These are phyloP conservation scores for Endocladia muricata DNA, from an alignment of 31 red algal genomes.

Conservation along the genomic window DNA sequence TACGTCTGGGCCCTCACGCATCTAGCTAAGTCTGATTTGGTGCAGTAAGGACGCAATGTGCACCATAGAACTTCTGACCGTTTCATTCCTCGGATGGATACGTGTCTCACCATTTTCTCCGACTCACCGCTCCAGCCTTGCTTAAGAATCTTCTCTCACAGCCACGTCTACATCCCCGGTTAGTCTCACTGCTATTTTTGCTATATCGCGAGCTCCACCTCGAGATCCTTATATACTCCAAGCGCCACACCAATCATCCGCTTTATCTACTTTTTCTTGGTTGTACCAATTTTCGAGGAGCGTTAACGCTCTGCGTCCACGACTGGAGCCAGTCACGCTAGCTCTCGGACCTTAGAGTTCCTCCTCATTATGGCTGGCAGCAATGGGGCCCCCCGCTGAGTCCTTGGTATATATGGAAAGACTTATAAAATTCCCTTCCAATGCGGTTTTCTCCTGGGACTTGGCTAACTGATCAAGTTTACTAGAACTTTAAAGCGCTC, in stretches of 20 bases:
- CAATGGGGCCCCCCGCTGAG: not conserved
- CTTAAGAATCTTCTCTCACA: not conserved
- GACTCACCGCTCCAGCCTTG: not conserved
- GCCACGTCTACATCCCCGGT: not conserved
- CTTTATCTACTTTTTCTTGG: not conserved
- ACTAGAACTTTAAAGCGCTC: not conserved
- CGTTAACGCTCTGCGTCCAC: not conserved
- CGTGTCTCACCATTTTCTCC: constrained; percentile 1
- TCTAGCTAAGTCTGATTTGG: too few species aligned
- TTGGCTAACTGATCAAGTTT: not conserved
- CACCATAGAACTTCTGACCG: constrained; percentile 22
- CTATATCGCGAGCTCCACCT: not conserved
- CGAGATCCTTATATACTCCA: not conserved
- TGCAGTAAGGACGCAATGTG: too few species aligned
- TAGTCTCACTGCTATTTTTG: not conserved
- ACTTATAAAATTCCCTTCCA: not conserved
- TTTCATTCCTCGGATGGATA: constrained; percentile 28
- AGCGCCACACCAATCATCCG: not conserved
- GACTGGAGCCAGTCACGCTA: not conserved
- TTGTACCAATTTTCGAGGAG: constrained; percentile 7
- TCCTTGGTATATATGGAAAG: not conserved
- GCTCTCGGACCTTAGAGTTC: not conserved
- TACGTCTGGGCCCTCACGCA: too few species aligned
- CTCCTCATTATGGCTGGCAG: not conserved
- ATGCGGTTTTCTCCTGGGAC: not conserved